Evolutionary conservation across 1,284 basidiomycete species (phyloP).

Genomic region (Sanghuangporus sanghuang): DNA sequence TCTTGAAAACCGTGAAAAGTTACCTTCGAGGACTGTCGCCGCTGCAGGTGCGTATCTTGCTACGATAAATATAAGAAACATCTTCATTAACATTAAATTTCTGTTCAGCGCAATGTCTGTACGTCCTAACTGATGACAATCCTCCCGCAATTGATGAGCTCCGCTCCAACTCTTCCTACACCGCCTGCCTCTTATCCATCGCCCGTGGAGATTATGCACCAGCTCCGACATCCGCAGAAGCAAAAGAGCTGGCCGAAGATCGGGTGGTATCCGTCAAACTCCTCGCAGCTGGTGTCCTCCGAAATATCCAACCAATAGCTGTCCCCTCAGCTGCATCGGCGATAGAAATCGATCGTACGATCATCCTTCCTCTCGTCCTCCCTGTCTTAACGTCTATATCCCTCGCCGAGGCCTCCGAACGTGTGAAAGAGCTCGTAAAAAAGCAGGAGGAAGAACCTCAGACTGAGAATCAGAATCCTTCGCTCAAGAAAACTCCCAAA

Average conservation of each 20-base stretch:
- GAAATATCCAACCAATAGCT: conserved; percentile 70
- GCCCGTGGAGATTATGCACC: conserved; percentile 20
- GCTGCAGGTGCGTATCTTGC: conserved; percentile 59
- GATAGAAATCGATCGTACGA: conserved; percentile 65
- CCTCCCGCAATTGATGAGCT: conserved; percentile 59
- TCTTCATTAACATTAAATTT: neutral
- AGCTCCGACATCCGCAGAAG: conserved; percentile 27
- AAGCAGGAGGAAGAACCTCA: conserved; percentile 40
- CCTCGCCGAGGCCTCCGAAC: conserved; percentile 46
- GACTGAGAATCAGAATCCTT: conserved; percentile 52
- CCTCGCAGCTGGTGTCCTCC: conserved; percentile 74
- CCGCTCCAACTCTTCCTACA: conserved; percentile 54
- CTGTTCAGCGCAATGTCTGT: conserved; percentile 80
- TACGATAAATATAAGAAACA: neutral
- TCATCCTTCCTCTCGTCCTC: conserved; percentile 69
- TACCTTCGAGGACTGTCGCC: conserved; percentile 66
- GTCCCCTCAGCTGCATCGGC: conserved; percentile 56
- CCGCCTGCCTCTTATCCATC: conserved; percentile 69
- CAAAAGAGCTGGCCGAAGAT: conserved; percentile 36
- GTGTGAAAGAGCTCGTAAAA: conserved; percentile 49
- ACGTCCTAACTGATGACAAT: conserved; percentile 89
- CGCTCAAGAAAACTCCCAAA: conserved; percentile 55
- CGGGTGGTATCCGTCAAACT: conserved; percentile 56
- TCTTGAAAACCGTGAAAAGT: conserved; percentile 57
- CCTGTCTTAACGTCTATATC: conserved; percentile 64